phyloP scores from a whole-genome alignment of 2,329 filamentous ascomycete species.

The Clonostachys byssicola region DNA sequence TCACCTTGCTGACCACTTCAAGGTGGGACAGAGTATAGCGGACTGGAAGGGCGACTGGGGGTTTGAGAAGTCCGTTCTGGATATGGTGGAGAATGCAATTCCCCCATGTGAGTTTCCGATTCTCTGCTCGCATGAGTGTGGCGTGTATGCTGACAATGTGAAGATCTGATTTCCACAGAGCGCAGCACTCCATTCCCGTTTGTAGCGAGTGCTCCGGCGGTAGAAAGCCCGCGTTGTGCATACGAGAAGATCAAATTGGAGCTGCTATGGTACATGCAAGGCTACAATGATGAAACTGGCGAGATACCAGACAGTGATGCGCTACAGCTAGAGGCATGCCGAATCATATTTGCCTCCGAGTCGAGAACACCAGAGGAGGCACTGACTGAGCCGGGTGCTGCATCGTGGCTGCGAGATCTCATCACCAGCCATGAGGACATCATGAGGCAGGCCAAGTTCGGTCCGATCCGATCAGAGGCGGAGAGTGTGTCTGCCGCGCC shows the following conservation, averaged over 20 bases:
- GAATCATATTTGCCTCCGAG: slow-evolving; percentile 43
- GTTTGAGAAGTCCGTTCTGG: slow-evolving; percentile 12
- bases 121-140: too few relatives aligned
- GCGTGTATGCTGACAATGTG: too few relatives aligned
- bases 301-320: slow-evolving; percentile 42
- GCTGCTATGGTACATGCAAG: slow-evolving; percentile 45
- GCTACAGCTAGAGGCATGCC: slow-evolving; percentile 52
- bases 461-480: slow-evolving; percentile 36
- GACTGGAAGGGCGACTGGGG: slow-evolving; percentile 19
- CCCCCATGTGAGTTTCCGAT: slow-evolving; percentile 9
- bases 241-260: slow-evolving; percentile 59
- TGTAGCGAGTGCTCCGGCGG: slow-evolving; percentile 36
- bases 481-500: slow-evolving; percentile 43
- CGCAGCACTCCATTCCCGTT: slow-evolving; percentile 52
- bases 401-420: slow-evolving; percentile 55
- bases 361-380: slow-evolving; percentile 30
- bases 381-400: slow-evolving; percentile 31
- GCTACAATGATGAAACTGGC: slow-evolving; percentile 34
- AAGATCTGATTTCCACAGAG: slow-evolving; percentile 62
- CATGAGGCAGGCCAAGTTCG: slow-evolving; percentile 38
- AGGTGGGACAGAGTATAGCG: slow-evolving; percentile 15
- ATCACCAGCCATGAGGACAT: slow-evolving; percentile 43
- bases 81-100: slow-evolving; percentile 12
- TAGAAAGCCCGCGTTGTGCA: slow-evolving; percentile 47
- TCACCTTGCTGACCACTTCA: slow-evolving; percentile 19